Conservation (phyloP, 371 early-diverging fungal species). For the Blakeslea trispora region DNA sequence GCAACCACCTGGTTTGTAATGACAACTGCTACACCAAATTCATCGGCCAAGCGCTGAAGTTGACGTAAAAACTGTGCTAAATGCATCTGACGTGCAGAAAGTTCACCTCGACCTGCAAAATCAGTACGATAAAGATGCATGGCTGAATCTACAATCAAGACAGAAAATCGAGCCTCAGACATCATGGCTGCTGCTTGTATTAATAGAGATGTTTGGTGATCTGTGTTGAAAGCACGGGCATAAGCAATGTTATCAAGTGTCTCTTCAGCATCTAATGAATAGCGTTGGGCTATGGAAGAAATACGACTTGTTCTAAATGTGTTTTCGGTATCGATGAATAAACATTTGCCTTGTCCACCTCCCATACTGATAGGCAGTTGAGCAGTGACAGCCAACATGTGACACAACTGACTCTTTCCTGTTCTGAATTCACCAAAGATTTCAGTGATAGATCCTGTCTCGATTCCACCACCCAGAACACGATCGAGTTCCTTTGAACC, state of each 20-base stretch:
- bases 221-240: conserved; percentile 97
- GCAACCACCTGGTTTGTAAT: conserved; percentile 99
- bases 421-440: conserved; percentile 99
- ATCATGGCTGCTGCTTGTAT: conserved; percentile 96
- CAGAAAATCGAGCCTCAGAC: conserved; percentile 85
- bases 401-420: conserved; percentile 99
- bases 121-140: conserved; percentile 98
- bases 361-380: conserved; percentile 90
- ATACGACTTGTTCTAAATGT: conserved; percentile 97
- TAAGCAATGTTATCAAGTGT: conserved; percentile 95
- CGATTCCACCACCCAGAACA: conserved; percentile 96
- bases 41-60: conserved; percentile 93
- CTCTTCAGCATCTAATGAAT: conserved; percentile 83
- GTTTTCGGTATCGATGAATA: conserved; percentile 99
- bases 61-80: conserved; percentile 92
- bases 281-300: conserved; percentile 87
- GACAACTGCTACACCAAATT: conserved; percentile 98
- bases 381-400: conserved; percentile 97
- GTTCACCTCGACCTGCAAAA: conserved; percentile 96
- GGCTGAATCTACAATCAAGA: conserved; percentile 97
- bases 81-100: conserved; percentile 97
- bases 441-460: conserved; percentile 99
- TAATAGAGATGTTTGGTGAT: conserved; percentile 94
- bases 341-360: conserved; percentile 95
- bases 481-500: conserved; percentile 97